Evolutionary conservation across 1,139 yeast species (phyloP).

Genomic region (Diutina rugosa): DNA sequence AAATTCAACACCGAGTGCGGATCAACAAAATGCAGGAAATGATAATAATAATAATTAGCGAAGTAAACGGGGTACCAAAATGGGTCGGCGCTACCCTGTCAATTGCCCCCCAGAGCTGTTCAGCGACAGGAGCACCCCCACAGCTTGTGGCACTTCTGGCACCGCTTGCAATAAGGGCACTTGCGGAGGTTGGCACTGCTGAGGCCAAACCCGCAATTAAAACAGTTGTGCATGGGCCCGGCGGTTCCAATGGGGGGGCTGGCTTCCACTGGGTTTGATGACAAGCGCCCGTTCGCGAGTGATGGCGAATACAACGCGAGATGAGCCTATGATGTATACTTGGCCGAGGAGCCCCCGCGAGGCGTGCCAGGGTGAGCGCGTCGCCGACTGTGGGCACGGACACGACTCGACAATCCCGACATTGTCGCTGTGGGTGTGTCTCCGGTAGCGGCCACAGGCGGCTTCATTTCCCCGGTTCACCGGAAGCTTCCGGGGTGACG

Average conservation of each 20-base stretch:
- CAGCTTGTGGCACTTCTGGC: constrained; percentile 1
- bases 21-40: not conserved
- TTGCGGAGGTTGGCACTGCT: constrained; percentile 1
- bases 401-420: not conserved
- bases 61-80: not conserved
- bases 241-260: not conserved
- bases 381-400: not conserved
- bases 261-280: not conserved
- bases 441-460: not conserved
- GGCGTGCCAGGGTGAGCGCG: not conserved
- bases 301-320: not conserved
- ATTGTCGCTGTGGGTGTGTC: not conserved
- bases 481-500: not conserved
- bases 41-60: not conserved
- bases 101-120: not conserved
- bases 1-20: no score
- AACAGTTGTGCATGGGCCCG: not conserved
- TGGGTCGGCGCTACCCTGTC: not conserved
- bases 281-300: not conserved
- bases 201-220: constrained; percentile 1
- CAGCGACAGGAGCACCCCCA: not conserved
- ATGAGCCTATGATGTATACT: not conserved
- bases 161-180: constrained; percentile 1
- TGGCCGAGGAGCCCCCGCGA: not conserved
- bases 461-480: not conserved